A percentile compares a stretch with the other conserved stretches of the same genome.
These are phyloP conservation scores for Penicillium alfredii DNA, from an alignment of 495 filamentous ascomycete genomes.

Conservation along the genomic window DNA sequence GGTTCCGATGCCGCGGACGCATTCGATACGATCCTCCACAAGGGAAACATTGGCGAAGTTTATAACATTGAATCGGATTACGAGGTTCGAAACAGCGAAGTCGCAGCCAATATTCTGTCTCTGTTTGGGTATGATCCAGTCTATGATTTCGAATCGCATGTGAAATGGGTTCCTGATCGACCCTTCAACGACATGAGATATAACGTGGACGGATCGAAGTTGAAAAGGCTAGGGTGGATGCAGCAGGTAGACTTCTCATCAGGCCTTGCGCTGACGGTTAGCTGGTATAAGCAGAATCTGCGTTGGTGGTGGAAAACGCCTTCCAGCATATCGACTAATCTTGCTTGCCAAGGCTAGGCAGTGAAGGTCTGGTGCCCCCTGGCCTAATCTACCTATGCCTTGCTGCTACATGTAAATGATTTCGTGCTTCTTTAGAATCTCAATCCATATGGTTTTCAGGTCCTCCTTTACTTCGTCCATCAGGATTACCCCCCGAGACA, in stretches of 20 bases:
- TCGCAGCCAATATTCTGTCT: constrained; percentile 53
- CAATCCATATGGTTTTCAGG: no score
- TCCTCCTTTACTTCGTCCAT: no score
- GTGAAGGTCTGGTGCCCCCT: no score
- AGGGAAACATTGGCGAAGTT: constrained; percentile 56
- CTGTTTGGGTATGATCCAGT: constrained; percentile 40
- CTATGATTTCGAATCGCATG: constrained; percentile 16
- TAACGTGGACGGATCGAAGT: constrained; percentile 60
- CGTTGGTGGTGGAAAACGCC: no score
- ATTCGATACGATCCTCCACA: constrained; percentile 71
- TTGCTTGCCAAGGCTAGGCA: no score
- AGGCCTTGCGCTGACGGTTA: constrained; percentile 58
- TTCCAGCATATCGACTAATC: no score
- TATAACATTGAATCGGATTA: constrained; percentile 70
- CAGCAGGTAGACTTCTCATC: constrained; percentile 56
- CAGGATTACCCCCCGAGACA: no score
- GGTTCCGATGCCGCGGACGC: constrained; percentile 70
- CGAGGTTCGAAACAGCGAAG: constrained; percentile 55
- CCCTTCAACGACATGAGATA: constrained; percentile 71
- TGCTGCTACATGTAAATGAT: no score
- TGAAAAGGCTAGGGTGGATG: constrained; percentile 59
- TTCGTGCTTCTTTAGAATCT: no score
- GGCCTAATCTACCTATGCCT: no score
- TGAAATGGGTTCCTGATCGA: constrained; percentile 56
- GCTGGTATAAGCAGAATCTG: no score